Evolutionary conservation across 495 filamentous ascomycete species (phyloP).

Genomic region (Xylaria grammica): DNA sequence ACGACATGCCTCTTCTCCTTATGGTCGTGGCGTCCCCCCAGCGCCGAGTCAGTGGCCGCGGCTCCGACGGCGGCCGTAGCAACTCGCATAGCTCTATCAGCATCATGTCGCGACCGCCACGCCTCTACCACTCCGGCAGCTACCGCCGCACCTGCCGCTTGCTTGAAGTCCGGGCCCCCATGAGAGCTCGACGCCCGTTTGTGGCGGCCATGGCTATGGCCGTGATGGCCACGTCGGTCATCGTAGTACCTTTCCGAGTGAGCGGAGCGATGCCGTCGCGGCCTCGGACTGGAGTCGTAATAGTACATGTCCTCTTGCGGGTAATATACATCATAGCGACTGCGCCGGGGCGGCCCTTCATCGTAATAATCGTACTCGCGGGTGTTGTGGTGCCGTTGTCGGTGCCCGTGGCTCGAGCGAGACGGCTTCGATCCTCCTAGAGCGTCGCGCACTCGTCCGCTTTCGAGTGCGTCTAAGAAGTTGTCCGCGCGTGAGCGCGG

Average conservation of each 20-base stretch:
- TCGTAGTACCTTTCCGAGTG: conserved; percentile 4
- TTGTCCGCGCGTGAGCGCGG: conserved; percentile 18
- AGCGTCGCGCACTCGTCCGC: conserved; percentile 14
- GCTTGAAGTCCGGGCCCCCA: conserved; percentile 10
- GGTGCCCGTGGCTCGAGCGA: conserved; percentile 2
- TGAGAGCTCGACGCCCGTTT: conserved; percentile 5
- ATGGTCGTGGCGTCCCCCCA: neutral
- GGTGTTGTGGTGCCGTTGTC: neutral
- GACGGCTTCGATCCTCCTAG: conserved; percentile 16
- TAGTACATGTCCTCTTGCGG: neutral
- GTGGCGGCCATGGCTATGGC: neutral
- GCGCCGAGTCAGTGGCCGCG: conserved; percentile 20
- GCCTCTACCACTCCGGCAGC: conserved; percentile 23
- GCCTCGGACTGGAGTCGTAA: neutral
- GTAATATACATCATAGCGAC: conserved; percentile 14
- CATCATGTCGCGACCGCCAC: conserved; percentile 21
- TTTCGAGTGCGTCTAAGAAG: conserved; percentile 19
- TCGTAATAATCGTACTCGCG: conserved; percentile 13
- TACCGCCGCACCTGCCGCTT: conserved; percentile 20
- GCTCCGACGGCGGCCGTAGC: conserved; percentile 24
- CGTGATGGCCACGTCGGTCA: conserved; percentile 5
- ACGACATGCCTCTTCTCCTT: conserved; percentile 12
- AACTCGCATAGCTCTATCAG: conserved; percentile 7
- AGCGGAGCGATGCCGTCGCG: conserved; percentile 5
- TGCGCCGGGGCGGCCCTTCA: conserved; percentile 9